A percentile compares a stretch with the other conserved stretches of the same genome.
These are phyloP conservation scores for Ajuga reptans DNA, from an alignment of 305 asterid species.

Conservation along the genomic window DNA sequence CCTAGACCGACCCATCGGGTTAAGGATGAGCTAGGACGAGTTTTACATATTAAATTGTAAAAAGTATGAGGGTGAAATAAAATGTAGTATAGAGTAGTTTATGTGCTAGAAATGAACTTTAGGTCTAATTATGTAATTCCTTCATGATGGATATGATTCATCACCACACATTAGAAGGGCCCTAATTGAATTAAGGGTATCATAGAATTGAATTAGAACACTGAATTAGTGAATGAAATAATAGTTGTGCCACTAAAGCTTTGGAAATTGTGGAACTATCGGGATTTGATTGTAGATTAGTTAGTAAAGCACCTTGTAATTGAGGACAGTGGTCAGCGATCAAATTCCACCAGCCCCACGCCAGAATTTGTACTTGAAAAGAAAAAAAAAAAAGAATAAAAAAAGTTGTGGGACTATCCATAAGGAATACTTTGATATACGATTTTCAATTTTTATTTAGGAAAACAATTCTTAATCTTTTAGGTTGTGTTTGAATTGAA, in stretches of 20 bases:
- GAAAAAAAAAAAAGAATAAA: no score
- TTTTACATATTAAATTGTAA: no score
- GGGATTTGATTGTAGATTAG: no score
- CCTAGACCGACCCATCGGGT: no score
- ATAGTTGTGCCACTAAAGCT: slow-evolving; percentile 19
- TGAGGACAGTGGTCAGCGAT: no score
- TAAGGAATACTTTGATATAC: slow-evolving; percentile 12
- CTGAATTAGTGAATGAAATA: slow-evolving; percentile 19
- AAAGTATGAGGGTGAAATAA: no score
- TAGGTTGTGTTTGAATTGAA: neutral
- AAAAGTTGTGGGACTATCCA: slow-evolving; percentile 34
- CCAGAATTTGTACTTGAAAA: no score
- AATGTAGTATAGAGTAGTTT: no score
- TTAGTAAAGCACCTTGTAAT: no score
- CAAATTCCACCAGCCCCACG: no score
- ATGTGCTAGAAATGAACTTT: neutral
- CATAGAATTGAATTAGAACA: neutral
- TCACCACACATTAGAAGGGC: neutral
- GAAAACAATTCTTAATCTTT: neutral
- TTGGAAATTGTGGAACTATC: slow-evolving; percentile 27
- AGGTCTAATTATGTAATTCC: neutral
- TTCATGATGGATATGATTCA: neutral
- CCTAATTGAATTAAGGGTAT: neutral
- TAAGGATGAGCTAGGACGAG: neutral
- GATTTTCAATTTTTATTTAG: neutral